Evolutionary conservation across 2,329 filamentous ascomycete genomes (phyloP).

Genomic region (Juglanconis oblonga): DNA sequence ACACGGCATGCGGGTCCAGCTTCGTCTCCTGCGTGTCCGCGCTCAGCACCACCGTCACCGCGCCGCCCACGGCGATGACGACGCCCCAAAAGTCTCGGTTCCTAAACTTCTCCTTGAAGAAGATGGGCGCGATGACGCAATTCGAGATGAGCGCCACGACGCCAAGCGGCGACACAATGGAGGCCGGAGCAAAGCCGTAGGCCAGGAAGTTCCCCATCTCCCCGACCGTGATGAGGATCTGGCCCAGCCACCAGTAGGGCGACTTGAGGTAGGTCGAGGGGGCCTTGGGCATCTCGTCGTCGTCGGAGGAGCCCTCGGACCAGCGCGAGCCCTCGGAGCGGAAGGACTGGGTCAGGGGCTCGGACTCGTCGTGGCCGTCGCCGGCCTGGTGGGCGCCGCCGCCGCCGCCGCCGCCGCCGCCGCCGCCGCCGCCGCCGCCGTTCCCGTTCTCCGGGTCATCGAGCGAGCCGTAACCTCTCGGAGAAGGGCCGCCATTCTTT

Average conservation of each 20-base stretch:
- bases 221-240: constrained; percentile 86
- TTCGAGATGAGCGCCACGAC: constrained; percentile 97
- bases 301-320: constrained; percentile 33
- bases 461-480: constrained; percentile 27
- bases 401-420: constrained; percentile 24
- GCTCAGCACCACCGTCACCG: constrained; percentile 88
- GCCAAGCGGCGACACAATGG: constrained; percentile 92
- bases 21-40: constrained; percentile 87
- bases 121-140: constrained; percentile 90
- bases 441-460: constrained; percentile 23
- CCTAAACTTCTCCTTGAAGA: constrained; percentile 89
- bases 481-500: constrained; percentile 25
- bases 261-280: constrained; percentile 79
- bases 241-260: constrained; percentile 94
- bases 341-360: constrained; percentile 51
- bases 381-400: constrained; percentile 32
- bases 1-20: constrained; percentile 85
- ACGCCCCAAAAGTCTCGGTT: constrained; percentile 84
- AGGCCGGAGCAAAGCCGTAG: constrained; percentile 95
- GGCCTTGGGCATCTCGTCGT: constrained; percentile 30
- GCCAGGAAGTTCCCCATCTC: constrained; percentile 96
- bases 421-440: constrained; percentile 26
- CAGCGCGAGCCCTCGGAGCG: constrained; percentile 40
- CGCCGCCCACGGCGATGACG: constrained; percentile 79
- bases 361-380: constrained; percentile 39